Conservation (phyloP, 2,329 filamentous ascomycete genomes). For the Pseudodiploospora longispora region DNA sequence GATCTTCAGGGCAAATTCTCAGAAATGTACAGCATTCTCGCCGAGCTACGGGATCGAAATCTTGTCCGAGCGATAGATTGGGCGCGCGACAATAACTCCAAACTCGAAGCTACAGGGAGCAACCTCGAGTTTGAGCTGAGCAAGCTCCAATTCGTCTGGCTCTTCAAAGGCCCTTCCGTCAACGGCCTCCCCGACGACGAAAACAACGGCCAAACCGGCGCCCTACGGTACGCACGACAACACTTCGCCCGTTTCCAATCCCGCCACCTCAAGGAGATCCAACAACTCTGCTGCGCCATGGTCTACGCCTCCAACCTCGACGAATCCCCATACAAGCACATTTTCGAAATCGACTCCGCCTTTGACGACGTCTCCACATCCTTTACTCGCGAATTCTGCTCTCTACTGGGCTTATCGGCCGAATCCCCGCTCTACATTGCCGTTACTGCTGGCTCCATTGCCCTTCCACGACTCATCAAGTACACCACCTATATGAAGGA, state of each 20-base stretch:
- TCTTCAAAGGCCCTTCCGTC: constrained; percentile 59
- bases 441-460: constrained; percentile 84
- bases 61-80: constrained; percentile 79
- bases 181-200: constrained; percentile 48
- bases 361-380: constrained; percentile 81
- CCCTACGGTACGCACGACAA: constrained; percentile 65
- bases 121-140: constrained; percentile 94
- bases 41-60: constrained; percentile 66
- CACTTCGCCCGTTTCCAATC: constrained; percentile 69
- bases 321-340: constrained; percentile 67
- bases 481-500: constrained; percentile 80
- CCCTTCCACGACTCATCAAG: constrained; percentile 81
- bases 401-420: constrained; percentile 77
- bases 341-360: constrained; percentile 66
- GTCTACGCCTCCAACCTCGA: constrained; percentile 68
- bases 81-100: constrained; percentile 62
- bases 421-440: constrained; percentile 91
- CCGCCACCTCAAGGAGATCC: constrained; percentile 70
- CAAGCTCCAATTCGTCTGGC: constrained; percentile 80
- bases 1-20: constrained; percentile 74
- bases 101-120: constrained; percentile 74
- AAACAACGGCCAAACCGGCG: constrained; percentile 50
- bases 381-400: constrained; percentile 93
- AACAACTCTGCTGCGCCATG: constrained; percentile 73
- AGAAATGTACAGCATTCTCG: constrained; percentile 84